Conservation (phyloP, 345 rosid species). For the Rhodomyrtus tomentosa region DNA sequence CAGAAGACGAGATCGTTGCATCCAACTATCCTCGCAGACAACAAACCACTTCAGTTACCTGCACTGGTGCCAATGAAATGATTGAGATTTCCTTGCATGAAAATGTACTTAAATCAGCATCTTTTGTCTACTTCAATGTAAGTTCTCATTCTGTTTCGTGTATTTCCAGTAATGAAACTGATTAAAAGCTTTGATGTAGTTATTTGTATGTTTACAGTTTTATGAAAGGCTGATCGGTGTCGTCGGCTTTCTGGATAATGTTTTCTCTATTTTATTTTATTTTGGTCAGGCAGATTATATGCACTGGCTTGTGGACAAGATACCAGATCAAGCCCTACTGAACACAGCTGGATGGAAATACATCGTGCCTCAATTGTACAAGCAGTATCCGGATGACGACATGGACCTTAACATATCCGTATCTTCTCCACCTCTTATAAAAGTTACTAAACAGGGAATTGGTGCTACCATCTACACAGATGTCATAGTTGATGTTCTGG, state of each 20-base stretch:
- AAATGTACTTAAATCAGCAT: conserved; percentile 50
- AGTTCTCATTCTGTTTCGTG: conserved; percentile 12
- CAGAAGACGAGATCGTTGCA: conserved; percentile 7
- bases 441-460: conserved; percentile 21
- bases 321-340: conserved; percentile 34
- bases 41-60: conserved; percentile 6
- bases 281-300: conserved; percentile 45
- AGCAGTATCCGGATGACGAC: conserved; percentile 40
- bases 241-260: not conserved
- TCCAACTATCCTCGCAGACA: conserved; percentile 1
- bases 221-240: not conserved
- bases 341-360: conserved; percentile 65
- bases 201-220: not conserved
- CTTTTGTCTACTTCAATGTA: conserved; percentile 56
- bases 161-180: not conserved
- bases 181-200: not conserved
- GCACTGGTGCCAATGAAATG: conserved; percentile 25
- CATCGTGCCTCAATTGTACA: conserved; percentile 49
- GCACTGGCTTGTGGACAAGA: conserved; percentile 35
- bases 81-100: conserved; percentile 37
- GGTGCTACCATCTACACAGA: conserved; percentile 30
- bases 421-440: conserved; percentile 43
- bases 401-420: conserved; percentile 40
- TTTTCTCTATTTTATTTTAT: not conserved
- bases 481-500: conserved; percentile 35